Evolutionary conservation across 257 asterid species (phyloP), one percentile per base, ranked within the genome.

Genomic region (Solanum paucissectum): DNA sequence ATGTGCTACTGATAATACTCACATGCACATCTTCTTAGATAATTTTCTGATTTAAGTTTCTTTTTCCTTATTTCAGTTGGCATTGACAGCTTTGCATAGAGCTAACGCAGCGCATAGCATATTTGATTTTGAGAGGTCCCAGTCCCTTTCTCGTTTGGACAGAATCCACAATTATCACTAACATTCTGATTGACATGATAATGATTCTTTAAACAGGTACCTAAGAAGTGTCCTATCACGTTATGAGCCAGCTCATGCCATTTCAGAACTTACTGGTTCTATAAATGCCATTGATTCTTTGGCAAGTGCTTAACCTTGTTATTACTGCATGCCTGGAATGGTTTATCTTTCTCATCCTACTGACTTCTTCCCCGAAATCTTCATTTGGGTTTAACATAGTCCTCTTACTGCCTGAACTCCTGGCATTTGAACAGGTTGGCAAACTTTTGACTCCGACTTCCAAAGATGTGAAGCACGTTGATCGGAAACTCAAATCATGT

Each of bases 381-480:
- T 42, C 37, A 0, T 27, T 46, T 79, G 25, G 23, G 25, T 18
- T 44, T 44, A 44, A 79, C 32, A 7, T 79, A 25, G 60, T 76
- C 37, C 16, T 32, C 68, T 81, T 29, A 14, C 42, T 81, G 27
- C 40, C 38, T 81, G 66, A 81, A 27, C 85, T 27, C 88, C 89
- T 87, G 6, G 64, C n/a, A 33, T 29, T 18, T 83, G 3, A 72
- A 86, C 98, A 97, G 99, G 88, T 97, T 55, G 91, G 87, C 90
- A 94, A 92, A 93, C 97, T 97, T 3, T 98, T 91, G 93, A 95
- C 95, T 37, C 99, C 97, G 52, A 88, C 95, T 21, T 74, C 95
- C 32, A 94, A 94, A 90, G 99, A 97, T 72, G 97, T 97, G 87
- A 97, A 97, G 93, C 99, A 97, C 95, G 93, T 97, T 21, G 99